phyloP scores from a whole-genome alignment of 106 monocot species.

The Platanthera guangdongensis region DNA sequence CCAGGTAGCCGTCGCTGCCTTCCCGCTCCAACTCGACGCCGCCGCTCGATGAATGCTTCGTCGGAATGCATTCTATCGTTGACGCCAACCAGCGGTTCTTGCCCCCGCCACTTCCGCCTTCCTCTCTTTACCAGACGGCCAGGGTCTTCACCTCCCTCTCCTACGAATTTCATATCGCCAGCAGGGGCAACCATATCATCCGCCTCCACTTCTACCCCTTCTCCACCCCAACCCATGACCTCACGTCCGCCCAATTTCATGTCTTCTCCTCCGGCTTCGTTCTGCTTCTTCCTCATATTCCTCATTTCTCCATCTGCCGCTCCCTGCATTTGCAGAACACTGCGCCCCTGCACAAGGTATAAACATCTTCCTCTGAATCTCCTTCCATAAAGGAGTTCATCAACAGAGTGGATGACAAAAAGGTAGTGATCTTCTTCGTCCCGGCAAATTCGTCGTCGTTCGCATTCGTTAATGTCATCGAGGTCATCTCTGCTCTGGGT shows the following conservation, averaged over 20 bases:
- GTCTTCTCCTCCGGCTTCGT: conserved; percentile 35
- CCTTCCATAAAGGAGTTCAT: conserved; percentile 66
- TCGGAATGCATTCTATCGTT: too few relatives aligned
- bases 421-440: conserved; percentile 41
- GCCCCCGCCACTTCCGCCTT: too few relatives aligned
- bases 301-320: too few relatives aligned
- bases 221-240: conserved; percentile 18
- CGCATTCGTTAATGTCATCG: conserved; percentile 85
- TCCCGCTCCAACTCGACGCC: too few relatives aligned
- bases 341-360: too few relatives aligned
- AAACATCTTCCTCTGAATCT: conserved; percentile 8
- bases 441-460: conserved; percentile 36
- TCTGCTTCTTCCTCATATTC: too few relatives aligned
- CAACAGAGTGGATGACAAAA: conserved; percentile 26
- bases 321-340: too few relatives aligned
- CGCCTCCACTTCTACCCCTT: conserved; percentile 88
- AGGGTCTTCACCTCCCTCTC: conserved; percentile 50
- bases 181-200: conserved; percentile 36
- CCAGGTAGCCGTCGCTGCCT: too few relatives aligned
- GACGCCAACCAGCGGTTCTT: too few relatives aligned
- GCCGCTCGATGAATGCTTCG: too few relatives aligned
- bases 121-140: conserved; percentile 47
- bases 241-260: conserved; percentile 49
- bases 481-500: conserved; percentile 56
- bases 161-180: conserved; percentile 46